Evolutionary conservation across 257 asterid species (phyloP).

Genomic region (Linaria vulgaris): DNA sequence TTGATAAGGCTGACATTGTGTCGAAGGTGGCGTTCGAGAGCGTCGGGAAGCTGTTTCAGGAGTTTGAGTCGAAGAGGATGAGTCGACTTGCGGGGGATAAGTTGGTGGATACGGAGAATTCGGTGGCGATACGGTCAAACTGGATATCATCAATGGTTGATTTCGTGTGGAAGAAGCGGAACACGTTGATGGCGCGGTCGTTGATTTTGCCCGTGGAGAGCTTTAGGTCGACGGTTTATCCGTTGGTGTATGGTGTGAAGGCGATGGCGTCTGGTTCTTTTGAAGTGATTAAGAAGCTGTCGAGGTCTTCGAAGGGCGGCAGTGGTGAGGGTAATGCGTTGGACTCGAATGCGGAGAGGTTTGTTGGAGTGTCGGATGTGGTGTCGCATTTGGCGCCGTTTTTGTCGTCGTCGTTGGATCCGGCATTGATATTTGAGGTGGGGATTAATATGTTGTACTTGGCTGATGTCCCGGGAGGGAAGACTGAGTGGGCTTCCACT

Average conservation of each 20-base stretch:
- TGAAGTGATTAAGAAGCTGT: conserved; percentile 68
- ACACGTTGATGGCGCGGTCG: conserved; percentile 65
- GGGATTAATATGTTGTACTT: conserved; percentile 84
- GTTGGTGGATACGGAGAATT: conserved; percentile 82
- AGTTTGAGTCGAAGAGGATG: conserved; percentile 85
- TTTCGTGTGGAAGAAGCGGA: conserved; percentile 73
- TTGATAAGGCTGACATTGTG: conserved; percentile 74
- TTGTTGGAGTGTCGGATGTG: conserved; percentile 82
- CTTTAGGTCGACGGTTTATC: conserved; percentile 68
- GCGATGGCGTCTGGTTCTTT: conserved; percentile 79
- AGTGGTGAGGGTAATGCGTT: conserved; percentile 26
- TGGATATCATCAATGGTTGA: conserved; percentile 84
- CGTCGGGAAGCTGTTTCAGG: conserved; percentile 77
- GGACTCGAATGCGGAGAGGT: conserved; percentile 60
- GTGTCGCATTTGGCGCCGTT: conserved; percentile 88
- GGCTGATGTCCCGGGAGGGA: conserved; percentile 96
- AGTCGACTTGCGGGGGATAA: conserved; percentile 92
- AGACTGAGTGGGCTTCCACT: conserved; percentile 91
- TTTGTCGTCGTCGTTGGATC: conserved; percentile 80
- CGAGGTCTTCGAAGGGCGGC: conserved; percentile 54
- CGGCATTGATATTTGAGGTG: conserved; percentile 85
- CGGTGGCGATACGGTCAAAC: conserved; percentile 77
- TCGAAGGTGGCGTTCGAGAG: conserved; percentile 82
- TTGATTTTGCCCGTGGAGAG: conserved; percentile 77
- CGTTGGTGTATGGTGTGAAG: conserved; percentile 77